Evolutionary conservation across 169 alveolate genomes (phyloP), one percentile per base, ranked within the genome.

Genomic region (Eimeria praecox): DNA sequence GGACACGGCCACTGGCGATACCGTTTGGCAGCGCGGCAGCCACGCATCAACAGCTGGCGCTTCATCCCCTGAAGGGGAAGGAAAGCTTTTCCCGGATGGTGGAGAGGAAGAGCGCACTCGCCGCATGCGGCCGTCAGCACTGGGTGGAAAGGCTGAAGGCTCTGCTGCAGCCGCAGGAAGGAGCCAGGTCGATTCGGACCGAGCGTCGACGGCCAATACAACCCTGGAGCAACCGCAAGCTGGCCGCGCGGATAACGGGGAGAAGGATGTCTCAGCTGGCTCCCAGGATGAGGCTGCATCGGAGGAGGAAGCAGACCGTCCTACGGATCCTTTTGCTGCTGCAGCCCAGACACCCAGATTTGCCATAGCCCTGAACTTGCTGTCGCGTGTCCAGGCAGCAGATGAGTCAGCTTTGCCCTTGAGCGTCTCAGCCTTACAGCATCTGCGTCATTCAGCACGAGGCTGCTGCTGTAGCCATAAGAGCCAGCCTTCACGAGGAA

Each of bases 271-370:
- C n/a, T 54, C 93, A 54, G 62, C 40, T 62, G 78, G 80, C 64
- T 86, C 93, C 4, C 93, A 59, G 30, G 35, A 64, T 62, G 94
- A 87, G 94, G 85, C 66, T 22, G 62, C 94, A 44, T 87, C 94
- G 30, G 94, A 42, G 40, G 92, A 56, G 22, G 94, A 87, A 22
- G 40, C 83, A 87, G 94, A 87, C 44, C 94, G 56, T 24, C 40
- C 62, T n/a, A 33, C 64, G 83, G 94, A 87, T 44, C 94, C 78
- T 2, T 87, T 87, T 64, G 94, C 94, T 87, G 82, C 69, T 64
- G 94, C 94, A 27, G 94, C 94, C 44, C 94, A 87, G 33, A 87
- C 80, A 40, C 82, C 94, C 42, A 62, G 94, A n/a, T 87, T 87
- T 49, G 94, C 94, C 80, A 87, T 16, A 42, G 94, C 83, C 40